These are phyloP conservation scores for Hymenoscyphus fructigenus DNA, from an alignment of 2,329 filamentous ascomycete genomes.

Conservation along the genomic window DNA sequence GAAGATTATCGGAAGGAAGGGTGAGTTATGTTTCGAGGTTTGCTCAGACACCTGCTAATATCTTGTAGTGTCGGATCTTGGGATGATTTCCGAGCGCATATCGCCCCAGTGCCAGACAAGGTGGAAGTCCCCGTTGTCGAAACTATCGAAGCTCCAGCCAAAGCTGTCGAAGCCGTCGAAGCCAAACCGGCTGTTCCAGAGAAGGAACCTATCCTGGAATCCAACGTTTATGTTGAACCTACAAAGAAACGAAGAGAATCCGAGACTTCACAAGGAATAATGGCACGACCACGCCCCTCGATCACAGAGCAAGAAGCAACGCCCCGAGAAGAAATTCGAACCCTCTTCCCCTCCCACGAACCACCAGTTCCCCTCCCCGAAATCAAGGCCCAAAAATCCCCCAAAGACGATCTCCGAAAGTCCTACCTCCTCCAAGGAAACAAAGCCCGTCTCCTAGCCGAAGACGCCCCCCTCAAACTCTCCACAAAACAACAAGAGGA, in stretches of 20 bases:
- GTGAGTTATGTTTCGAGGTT: constrained; percentile 13
- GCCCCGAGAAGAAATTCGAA: not conserved
- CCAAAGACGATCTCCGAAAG: not conserved
- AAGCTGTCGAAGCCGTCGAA: not conserved
- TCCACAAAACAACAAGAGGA: not conserved
- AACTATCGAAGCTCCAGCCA: not conserved
- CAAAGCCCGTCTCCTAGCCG: not conserved
- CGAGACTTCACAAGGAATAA: constrained; percentile 2
- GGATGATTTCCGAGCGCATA: constrained; percentile 11
- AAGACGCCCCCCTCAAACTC: not conserved
- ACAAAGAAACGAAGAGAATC: not conserved
- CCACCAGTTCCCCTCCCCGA: not conserved
- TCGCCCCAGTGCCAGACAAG: not conserved
- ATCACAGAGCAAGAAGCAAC: not conserved
- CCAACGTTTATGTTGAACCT: not conserved
- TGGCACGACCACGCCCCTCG: constrained; percentile 3
- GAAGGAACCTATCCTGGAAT: not conserved
- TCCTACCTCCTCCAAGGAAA: constrained; percentile 6
- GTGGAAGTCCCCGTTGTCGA: not conserved
- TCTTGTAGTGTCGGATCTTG: constrained; percentile 16
- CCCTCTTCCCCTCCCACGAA: no score
- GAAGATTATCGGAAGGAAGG: constrained; percentile 21
- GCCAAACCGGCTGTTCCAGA: not conserved
- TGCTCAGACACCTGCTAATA: no score
- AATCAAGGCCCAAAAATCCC: not conserved